Evolutionary conservation across 768 basidiomycete genomes (phyloP), one percentile per base, ranked within the genome.

Genomic region (Amanita pallidorosea): DNA sequence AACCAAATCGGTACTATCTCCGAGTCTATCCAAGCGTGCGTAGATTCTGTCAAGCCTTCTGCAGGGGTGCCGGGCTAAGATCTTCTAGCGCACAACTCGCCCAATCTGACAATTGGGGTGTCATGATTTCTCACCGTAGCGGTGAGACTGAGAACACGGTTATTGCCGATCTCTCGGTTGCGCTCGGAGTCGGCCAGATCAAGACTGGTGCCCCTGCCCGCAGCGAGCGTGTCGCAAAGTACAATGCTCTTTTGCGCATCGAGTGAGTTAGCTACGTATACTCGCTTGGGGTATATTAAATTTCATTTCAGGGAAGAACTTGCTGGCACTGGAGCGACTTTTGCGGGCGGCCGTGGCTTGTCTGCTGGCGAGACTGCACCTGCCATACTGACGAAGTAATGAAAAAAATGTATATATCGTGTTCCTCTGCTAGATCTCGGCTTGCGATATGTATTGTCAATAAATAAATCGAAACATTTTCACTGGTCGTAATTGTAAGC

Each of bases 1-100:
- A 98, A 97, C 80, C 95, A 99, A 71, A 98, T 98, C 64, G 96
- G 96, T 61, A 94, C 94, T 56, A 92, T 99, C 70, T 91, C 90
- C 42, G 95, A 99, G 72, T 95, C 95, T 22, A 96, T 99, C 71
- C 92, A 96, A 68, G 95, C 95, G 91, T 95, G 61, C 53, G 90
- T 80, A 22, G 13, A 36, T 38, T 33, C 42, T 25, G 37, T 34
- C 22, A n/a, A 11, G n/a, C 11, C 17, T 42, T 45, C n/a, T 15
- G 40, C 33, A 18, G 23, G 35, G 48, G 5, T 45, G 9, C 43
- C 23, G 54, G 25, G 45, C 45, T 20, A 15, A 31, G 1, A 18
- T 42, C 9, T 33, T 53, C 49, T 54, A 95, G 91, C 65, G 91
- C 94, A 54, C 93, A 97, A 69, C 89, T 99, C 61, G 67, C 94